Evolutionary conservation across 495 filamentous ascomycete species (phyloP), one percentile per base, ranked within the genome.

Genomic region (Aspergillus nidulans): DNA sequence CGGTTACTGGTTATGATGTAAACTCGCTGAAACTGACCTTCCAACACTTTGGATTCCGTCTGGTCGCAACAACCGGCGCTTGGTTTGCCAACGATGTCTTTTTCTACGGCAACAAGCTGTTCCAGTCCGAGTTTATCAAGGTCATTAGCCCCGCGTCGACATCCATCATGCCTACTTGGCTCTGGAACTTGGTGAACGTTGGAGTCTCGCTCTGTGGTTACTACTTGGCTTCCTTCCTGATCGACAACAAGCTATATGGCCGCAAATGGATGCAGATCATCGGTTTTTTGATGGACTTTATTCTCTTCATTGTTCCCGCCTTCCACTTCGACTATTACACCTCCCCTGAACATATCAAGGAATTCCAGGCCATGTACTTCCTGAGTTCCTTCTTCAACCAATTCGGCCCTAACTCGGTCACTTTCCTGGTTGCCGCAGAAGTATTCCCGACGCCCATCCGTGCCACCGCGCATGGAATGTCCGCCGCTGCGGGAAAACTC

Each of bases 81-180:
- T 96, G 91, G 91, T 96, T 88, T 68, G 85, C 82, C 74, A 96
- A 95, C 67, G 91, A 95, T 69, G 83, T 96, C 18, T 95, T 96
- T 81, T 96, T 96, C 76, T 96, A 96, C 71, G 91, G 91, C 59
- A 96, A 95, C 86, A 95, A 95, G 81, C 85, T 96, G 34, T 96
- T 96, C 80, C 90, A 95, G 72, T 79, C 77, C 59, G 81, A 91
- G 65, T 96, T 96, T 70, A 95, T 95, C 65, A 70, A 61, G 1
- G 85, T 89, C 63, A 82, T 95, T 53, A 85, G 83, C 51, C 77
- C 79, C 12, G 61, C 70, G 28, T 75, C 78, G 55, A 66, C 71
- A 1, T 88, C 86, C 0, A 79, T 95, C 58, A 87, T 95, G 85
- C 83, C 83, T 4, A 82, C 75, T 39, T 96, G 91, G 91, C 75